Base-by-base conservation (phyloP, 805 yeast species). In the Grigorovia humatica region DNA sequence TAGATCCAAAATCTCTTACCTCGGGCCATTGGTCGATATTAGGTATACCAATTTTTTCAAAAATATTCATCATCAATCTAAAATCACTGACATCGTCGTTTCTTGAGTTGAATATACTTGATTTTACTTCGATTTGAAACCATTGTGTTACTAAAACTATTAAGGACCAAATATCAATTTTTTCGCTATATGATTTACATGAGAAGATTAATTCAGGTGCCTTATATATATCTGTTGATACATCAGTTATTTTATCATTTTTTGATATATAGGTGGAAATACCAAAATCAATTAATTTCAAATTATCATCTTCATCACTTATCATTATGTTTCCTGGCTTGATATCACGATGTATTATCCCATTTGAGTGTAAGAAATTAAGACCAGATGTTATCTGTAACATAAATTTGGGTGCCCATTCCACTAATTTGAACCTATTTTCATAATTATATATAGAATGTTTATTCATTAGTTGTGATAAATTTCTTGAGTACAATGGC, bases 311-410 rank as follows among this genome's bases (percentile, higher is more conserved):
- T 46, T 54, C 8, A 55, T 13, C 48, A 15, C 20, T 19, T 35
- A 17, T n/a, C 40, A 59, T 48, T 54, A 90, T 83, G 67, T 90
- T 90, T 60, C 88, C 96, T 9, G 96, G 96, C 69, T 90, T 90
- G 51, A 90, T 89, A 69, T 90, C 97, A 61, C 97, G 75, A 65
- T 90, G 97, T 75, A 90, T 88, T 53, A 90, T 86, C 15, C 95
- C 95, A 80, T 83, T 79, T 9, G 87, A 79, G 68, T 89, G 96
- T 17, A 88, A 78, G 65, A 76, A 88, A 60, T 84, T 87, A 55
- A 90, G 73, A 8, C 96, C 96, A 57, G 74, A 76, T 51, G 88
- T 73, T 49, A 90, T 69, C 66, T 88, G 88, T 44, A 74, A 75
- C 71, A 87, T 81, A 64, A 89, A 88, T 68, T 74, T 54, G 12